Evolutionary conservation across 176 grass and related monocot genomes (phyloP).

Genomic region (Bonia amplexicaulis): DNA sequence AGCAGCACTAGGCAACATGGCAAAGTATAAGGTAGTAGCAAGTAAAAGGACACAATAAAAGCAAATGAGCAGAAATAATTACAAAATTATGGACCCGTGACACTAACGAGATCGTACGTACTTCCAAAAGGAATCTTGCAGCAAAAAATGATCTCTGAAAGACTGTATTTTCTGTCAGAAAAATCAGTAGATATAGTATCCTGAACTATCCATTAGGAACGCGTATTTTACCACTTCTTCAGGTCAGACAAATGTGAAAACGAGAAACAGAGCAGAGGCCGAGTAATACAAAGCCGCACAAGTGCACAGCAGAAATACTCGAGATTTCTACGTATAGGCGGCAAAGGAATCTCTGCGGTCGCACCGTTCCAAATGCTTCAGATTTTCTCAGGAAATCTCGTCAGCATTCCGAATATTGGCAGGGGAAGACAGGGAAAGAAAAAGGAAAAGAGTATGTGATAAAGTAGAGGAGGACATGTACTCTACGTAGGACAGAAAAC

Average conservation of each 20-base stretch:
- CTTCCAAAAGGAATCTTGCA: constrained; percentile 28
- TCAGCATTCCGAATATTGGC: constrained; percentile 25
- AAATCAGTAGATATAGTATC: not conserved
- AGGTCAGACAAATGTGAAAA: constrained; percentile 27
- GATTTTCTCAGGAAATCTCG: constrained; percentile 15
- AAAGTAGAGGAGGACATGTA: constrained; percentile 28
- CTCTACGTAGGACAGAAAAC: constrained; percentile 15
- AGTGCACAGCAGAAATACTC: constrained; percentile 7
- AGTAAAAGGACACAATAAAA: constrained; percentile 1
- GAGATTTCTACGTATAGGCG: not conserved
- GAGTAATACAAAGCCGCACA: constrained; percentile 2
- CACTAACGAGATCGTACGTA: constrained; percentile 12
- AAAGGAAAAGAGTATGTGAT: not conserved
- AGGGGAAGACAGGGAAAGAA: not conserved
- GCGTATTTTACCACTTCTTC: not conserved
- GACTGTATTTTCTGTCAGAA: constrained; percentile 24
- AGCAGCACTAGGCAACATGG: constrained; percentile 8
- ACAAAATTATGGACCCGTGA: constrained; percentile 19
- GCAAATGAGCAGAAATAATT: constrained; percentile 12
- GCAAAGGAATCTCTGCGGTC: constrained; percentile 36
- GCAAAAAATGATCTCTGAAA: constrained; percentile 8
- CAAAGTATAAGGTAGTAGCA: not conserved
- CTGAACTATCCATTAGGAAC: not conserved
- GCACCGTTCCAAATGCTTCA: constrained; percentile 19
- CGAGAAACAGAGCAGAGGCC: not conserved